phyloP scores from a whole-genome alignment of 345 rosid species.

The Eucalyptus curtisii region DNA sequence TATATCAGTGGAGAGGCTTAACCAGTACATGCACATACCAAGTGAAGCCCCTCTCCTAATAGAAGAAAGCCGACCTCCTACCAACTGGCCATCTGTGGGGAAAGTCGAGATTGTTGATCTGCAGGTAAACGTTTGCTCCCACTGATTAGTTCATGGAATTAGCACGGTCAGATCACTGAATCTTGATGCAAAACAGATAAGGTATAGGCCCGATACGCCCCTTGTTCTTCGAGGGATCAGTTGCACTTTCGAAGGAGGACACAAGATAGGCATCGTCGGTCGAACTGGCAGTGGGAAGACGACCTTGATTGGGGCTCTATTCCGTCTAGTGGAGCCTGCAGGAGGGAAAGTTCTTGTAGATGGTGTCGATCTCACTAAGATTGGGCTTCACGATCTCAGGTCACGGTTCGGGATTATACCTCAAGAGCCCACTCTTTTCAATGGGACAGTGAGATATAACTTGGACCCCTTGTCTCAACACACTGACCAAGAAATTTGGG shows the following conservation, averaged over 20 bases:
- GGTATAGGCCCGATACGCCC: conserved; percentile 62
- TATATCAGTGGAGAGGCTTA: conserved; percentile 89
- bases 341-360: conserved; percentile 83
- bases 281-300: conserved; percentile 96
- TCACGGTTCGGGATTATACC: conserved; percentile 87
- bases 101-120: conserved; percentile 72
- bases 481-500: conserved; percentile 84
- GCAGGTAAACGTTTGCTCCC: conserved; percentile 24
- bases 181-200: conserved; percentile 32
- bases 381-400: conserved; percentile 84
- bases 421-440: conserved; percentile 90
- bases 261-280: conserved; percentile 90
- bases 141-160: not conserved
- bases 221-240: conserved; percentile 75
- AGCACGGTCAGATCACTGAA: not conserved
- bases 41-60: conserved; percentile 88
- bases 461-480: conserved; percentile 74
- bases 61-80: conserved; percentile 63
- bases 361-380: conserved; percentile 59
- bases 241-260: conserved; percentile 82
- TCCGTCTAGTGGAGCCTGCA: conserved; percentile 81
- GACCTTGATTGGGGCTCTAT: conserved; percentile 78
- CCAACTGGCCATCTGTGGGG: conserved; percentile 75
- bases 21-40: conserved; percentile 79
- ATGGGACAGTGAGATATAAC: conserved; percentile 87